Evolutionary conservation across 2,329 filamentous ascomycete genomes (phyloP).

Genomic region (Pestalotiopsis sp.): DNA sequence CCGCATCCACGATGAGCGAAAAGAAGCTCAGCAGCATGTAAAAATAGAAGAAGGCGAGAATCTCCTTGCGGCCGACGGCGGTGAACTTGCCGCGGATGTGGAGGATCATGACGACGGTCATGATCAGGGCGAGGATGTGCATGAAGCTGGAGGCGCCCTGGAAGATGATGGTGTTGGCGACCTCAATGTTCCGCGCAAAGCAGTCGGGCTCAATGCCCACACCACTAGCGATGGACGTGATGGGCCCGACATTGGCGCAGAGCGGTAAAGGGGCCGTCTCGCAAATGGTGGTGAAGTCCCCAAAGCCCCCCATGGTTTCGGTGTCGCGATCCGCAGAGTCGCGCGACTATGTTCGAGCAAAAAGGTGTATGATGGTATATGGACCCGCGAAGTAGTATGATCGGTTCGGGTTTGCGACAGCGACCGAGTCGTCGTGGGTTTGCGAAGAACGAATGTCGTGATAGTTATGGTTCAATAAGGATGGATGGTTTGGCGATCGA

Average conservation of each 20-base stretch:
- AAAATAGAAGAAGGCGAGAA: slow-evolving; percentile 93
- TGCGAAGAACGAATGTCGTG: slow-evolving; percentile 3
- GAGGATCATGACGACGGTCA: slow-evolving; percentile 97
- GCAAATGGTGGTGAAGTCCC: slow-evolving; percentile 88
- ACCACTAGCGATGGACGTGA: slow-evolving; percentile 65
- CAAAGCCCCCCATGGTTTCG: slow-evolving; percentile 73
- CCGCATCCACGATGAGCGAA: slow-evolving; percentile 89
- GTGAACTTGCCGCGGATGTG: slow-evolving; percentile 98
- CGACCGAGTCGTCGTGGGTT: not conserved
- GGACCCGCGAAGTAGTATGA: not conserved
- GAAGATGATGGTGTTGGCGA: slow-evolving; percentile 99
- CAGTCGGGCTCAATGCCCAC: slow-evolving; percentile 86
- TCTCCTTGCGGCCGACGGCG: slow-evolving; percentile 77
- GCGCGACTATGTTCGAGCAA: not conserved
- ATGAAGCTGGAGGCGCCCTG: slow-evolving; percentile 88
- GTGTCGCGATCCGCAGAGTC: not conserved
- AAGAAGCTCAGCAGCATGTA: slow-evolving; percentile 89
- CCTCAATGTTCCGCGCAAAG: slow-evolving; percentile 91
- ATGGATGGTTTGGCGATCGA: not conserved
- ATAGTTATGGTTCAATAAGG: slow-evolving; percentile 2
- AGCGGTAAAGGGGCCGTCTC: slow-evolving; percentile 81
- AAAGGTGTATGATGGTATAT: not conserved
- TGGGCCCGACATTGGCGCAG: slow-evolving; percentile 81
- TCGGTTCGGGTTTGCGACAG: not conserved
- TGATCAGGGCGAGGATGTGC: slow-evolving; percentile 86